These are phyloP conservation scores for Astrothelium subdiscretum DNA, from an alignment of 495 filamentous ascomycete genomes.

Conservation along the genomic window DNA sequence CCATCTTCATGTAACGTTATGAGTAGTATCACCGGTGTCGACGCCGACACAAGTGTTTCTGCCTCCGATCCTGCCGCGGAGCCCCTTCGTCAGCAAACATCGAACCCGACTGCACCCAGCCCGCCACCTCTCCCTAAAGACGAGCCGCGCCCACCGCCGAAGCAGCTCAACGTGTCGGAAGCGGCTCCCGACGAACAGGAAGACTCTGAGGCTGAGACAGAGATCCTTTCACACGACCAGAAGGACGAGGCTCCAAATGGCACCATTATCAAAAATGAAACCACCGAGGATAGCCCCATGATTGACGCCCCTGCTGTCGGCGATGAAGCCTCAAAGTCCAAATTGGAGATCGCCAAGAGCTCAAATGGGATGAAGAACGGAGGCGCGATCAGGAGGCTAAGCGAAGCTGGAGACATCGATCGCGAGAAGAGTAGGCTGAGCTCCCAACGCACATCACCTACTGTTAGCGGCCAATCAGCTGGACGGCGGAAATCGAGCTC, in stretches of 20 bases:
- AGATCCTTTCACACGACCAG: not conserved
- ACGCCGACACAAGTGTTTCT: not conserved
- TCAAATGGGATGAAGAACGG: not conserved
- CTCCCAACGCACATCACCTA: not conserved
- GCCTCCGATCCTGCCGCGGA: not conserved
- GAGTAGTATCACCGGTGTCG: not conserved
- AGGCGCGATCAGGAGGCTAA: not conserved
- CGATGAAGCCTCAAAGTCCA: not conserved
- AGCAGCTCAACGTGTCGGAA: not conserved
- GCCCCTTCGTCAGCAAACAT: not conserved
- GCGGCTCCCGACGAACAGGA: not conserved
- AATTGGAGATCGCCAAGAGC: not conserved
- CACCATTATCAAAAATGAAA: not conserved
- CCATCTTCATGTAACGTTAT: not conserved
- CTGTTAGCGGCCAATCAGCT: not conserved
- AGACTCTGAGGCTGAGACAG: conserved; percentile 6
- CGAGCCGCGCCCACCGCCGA: not conserved
- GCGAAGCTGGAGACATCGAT: not conserved
- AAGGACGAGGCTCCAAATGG: conserved; percentile 3
- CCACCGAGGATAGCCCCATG: not conserved
- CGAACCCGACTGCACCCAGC: not conserved
- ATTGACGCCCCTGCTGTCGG: not conserved
- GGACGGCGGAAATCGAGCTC: not conserved
- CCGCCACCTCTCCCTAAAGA: not conserved
- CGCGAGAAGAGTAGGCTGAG: not conserved